Percentiles rank a stretch among this genome's conserved stretches.
These are phyloP conservation scores for Coffea humblotiana DNA, from an alignment of 305 asterid genomes.

Conservation along the genomic window DNA sequence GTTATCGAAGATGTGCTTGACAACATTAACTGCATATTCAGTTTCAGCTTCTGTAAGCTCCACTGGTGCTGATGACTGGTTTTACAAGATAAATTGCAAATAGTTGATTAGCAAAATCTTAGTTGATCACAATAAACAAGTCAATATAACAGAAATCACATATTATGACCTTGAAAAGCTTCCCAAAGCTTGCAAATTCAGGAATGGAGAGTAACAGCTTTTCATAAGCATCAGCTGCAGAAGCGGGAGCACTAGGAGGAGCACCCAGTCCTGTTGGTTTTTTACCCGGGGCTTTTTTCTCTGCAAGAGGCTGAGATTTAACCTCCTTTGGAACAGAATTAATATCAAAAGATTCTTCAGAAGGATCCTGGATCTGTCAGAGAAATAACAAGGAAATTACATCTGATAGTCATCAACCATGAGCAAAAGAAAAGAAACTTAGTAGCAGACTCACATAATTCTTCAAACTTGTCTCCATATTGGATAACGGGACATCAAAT, in stretches of 20 bases:
- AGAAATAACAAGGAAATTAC: conserved; percentile 28
- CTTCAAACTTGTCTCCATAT: conserved; percentile 84
- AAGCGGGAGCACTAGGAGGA: conserved; percentile 63
- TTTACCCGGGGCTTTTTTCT: conserved; percentile 82
- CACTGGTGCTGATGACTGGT: conserved; percentile 84
- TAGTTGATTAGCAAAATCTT: conserved; percentile 24
- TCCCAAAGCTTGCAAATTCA: conserved; percentile 73
- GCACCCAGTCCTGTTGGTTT: conserved; percentile 76
- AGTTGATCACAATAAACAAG: conserved; percentile 10
- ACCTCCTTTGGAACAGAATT: conserved; percentile 80
- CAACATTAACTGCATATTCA: conserved; percentile 80
- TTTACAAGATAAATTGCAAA: conserved; percentile 17
- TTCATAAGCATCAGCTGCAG: conserved; percentile 78
- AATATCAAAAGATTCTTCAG: conserved; percentile 84
- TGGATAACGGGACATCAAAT: conserved; percentile 70
- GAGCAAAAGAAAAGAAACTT: conserved; percentile 19
- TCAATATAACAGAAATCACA: conserved; percentile 1
- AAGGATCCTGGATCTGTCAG: conserved; percentile 58
- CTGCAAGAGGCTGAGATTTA: conserved; percentile 80
- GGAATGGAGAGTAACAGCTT: conserved; percentile 69
- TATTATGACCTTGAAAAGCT: conserved; percentile 81
- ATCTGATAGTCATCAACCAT: conserved; percentile 4
- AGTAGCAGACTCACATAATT: conserved; percentile 57
- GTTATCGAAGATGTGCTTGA: conserved; percentile 72
- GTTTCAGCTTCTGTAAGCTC: conserved; percentile 98